A percentile compares a stretch with the other conserved stretches of the same genome.
These are phyloP conservation scores for Mycena polygramma DNA, from an alignment of 768 basidiomycete genomes.

Conservation along the genomic window DNA sequence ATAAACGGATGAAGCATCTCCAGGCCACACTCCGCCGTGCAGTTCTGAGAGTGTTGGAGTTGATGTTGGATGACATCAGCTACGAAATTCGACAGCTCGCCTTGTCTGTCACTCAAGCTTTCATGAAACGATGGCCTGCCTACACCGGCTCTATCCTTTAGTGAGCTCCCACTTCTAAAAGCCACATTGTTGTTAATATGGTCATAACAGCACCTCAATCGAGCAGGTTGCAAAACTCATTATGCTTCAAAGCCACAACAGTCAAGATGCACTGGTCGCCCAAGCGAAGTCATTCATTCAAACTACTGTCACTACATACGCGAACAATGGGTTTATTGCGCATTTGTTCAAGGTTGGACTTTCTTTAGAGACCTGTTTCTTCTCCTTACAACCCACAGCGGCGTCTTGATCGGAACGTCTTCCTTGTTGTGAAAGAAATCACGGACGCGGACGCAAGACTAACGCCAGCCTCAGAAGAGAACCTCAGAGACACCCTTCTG, in stretches of 20 bases:
- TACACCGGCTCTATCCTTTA: slow-evolving; percentile 67
- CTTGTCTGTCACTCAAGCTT: slow-evolving; percentile 71
- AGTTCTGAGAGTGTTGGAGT: slow-evolving; percentile 62
- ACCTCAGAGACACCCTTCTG: slow-evolving; percentile 64
- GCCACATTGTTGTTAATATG: background rate
- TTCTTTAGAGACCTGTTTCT: background rate
- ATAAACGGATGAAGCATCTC: slow-evolving; percentile 64
- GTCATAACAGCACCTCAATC: slow-evolving; percentile 57
- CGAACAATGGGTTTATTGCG: slow-evolving; percentile 68
- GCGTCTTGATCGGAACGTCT: slow-evolving; percentile 60
- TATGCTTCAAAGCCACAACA: slow-evolving; percentile 58
- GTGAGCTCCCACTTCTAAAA: slow-evolving; percentile 48
- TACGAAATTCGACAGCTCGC: slow-evolving; percentile 78
- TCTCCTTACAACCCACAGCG: slow-evolving; percentile 52
- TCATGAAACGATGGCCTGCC: slow-evolving; percentile 70
- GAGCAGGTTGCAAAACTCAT: slow-evolving; percentile 65
- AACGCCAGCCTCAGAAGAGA: slow-evolving; percentile 43
- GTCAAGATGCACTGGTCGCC: slow-evolving; percentile 69
- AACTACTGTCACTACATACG: slow-evolving; percentile 65
- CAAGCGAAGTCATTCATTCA: slow-evolving; percentile 72
- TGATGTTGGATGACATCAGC: slow-evolving; percentile 66
- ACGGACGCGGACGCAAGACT: slow-evolving; percentile 53
- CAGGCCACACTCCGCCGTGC: slow-evolving; percentile 67
- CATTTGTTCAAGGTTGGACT: slow-evolving; percentile 68
- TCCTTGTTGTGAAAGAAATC: slow-evolving; percentile 65